phyloP scores from a whole-genome alignment of 2,329 filamentous ascomycete genomes.

The Trichothecium sympodiale region DNA sequence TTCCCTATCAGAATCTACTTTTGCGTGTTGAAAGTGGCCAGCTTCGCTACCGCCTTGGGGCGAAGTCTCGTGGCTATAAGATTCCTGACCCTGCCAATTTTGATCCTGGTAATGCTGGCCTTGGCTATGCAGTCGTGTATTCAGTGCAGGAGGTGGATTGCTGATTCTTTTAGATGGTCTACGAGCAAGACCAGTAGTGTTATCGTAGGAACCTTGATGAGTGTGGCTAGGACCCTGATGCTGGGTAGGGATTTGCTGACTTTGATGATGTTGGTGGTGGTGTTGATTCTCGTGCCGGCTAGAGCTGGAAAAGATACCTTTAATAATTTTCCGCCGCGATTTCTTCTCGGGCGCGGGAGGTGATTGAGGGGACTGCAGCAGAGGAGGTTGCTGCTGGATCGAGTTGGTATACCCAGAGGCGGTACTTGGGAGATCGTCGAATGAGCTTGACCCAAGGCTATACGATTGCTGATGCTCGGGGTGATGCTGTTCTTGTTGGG shows the following conservation, averaged over 20 bases:
- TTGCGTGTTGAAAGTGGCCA: constrained; percentile 23
- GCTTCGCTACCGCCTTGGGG: constrained; percentile 32
- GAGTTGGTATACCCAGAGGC: constrained; percentile 1
- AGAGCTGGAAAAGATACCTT: constrained; percentile 38
- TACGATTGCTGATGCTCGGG: constrained; percentile 16
- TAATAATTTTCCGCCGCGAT: constrained; percentile 42
- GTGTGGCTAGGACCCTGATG: constrained; percentile 14
- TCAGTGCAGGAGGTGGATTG: constrained; percentile 24
- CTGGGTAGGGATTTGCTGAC: constrained; percentile 16
- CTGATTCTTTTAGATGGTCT: constrained; percentile 47
- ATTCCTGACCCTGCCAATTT: constrained; percentile 21
- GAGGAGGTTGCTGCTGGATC: constrained; percentile 8
- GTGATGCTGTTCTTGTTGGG: constrained; percentile 9
- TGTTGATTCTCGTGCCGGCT: constrained; percentile 15
- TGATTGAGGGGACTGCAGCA: constrained; percentile 13
- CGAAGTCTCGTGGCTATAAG: constrained; percentile 29
- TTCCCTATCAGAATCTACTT: constrained; percentile 28
- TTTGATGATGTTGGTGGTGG: constrained; percentile 15
- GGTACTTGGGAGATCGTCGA: constrained; percentile 27
- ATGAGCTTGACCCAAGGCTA: constrained; percentile 24
- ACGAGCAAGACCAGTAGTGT: constrained; percentile 35
- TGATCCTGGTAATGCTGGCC: constrained; percentile 7
- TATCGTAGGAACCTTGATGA: constrained; percentile 32
- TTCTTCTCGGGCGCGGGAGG: constrained; percentile 30
- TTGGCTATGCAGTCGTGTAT: constrained; percentile 9